Conservation (phyloP, 768 basidiomycete genomes). For the Kockovaella imperatae region DNA sequence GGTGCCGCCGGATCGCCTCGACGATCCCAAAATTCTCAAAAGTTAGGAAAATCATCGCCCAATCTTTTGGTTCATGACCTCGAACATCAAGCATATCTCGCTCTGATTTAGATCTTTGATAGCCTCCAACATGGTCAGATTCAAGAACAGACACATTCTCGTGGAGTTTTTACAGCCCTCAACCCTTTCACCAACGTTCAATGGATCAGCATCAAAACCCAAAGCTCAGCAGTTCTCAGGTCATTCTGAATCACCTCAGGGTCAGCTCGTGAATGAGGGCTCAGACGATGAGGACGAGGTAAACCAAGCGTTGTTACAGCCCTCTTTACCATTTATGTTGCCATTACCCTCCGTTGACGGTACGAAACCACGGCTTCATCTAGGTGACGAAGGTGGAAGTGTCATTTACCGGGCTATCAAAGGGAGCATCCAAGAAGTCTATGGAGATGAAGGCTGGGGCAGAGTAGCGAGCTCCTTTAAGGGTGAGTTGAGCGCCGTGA, state of each 20-base stretch:
- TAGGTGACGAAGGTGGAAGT: conserved; percentile 18
- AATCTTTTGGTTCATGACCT: no score
- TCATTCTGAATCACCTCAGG: conserved; percentile 1
- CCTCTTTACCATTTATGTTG: conserved; percentile 26
- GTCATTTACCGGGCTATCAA: conserved; percentile 60
- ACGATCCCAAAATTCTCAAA: no score
- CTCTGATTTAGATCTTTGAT: no score
- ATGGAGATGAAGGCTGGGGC: conserved; percentile 83
- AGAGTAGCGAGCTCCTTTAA: conserved; percentile 63
- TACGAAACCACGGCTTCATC: conserved; percentile 46
- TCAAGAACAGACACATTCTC: conserved; percentile 85
- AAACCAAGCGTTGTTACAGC: conserved; percentile 1
- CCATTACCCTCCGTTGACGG: conserved; percentile 48
- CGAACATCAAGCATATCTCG: no score
- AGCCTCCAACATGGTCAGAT: conserved; percentile 59
- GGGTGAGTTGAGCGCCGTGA: conserved; percentile 48
- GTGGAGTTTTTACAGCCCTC: conserved; percentile 63
- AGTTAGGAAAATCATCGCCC: no score
- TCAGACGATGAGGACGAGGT: conserved; percentile 21
- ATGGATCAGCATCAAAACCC: background rate
- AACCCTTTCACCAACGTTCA: conserved; percentile 7
- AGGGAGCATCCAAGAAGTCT: conserved; percentile 62
- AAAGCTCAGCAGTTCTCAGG: background rate
- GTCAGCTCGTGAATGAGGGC: conserved; percentile 12
- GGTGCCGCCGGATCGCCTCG: no score